Evolutionary conservation across 2,329 filamentous ascomycete species (phyloP).

Genomic region (Alternaria sp.): DNA sequence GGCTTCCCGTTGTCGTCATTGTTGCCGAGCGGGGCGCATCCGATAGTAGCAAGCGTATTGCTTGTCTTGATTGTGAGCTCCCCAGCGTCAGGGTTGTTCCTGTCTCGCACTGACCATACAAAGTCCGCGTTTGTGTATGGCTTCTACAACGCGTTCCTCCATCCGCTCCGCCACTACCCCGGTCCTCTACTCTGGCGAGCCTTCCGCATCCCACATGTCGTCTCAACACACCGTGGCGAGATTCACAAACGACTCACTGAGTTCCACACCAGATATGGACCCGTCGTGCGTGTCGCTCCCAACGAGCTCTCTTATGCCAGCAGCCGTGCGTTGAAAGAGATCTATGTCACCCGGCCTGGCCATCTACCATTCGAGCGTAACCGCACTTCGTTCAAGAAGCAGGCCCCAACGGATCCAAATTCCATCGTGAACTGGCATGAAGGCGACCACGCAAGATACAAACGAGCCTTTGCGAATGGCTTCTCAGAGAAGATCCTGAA

Average conservation of each 20-base stretch:
- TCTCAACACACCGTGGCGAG: slow-evolving; percentile 34
- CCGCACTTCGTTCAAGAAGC: slow-evolving; percentile 35
- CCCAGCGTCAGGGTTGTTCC: not conserved
- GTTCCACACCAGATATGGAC: slow-evolving; percentile 36
- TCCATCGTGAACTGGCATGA: slow-evolving; percentile 35
- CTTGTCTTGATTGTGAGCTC: slow-evolving; percentile 1
- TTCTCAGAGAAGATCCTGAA: slow-evolving; percentile 38
- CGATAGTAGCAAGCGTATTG: not conserved
- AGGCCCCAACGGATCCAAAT: slow-evolving; percentile 29
- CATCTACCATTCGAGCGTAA: slow-evolving; percentile 32
- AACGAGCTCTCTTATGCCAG: slow-evolving; percentile 39
- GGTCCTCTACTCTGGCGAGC: slow-evolving; percentile 37
- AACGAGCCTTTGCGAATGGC: slow-evolving; percentile 33
- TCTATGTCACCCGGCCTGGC: slow-evolving; percentile 34
- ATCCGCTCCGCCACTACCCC: slow-evolving; percentile 36
- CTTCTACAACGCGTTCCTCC: slow-evolving; percentile 34
- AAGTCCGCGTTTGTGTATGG: slow-evolving; percentile 21
- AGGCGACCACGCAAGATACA: slow-evolving; percentile 27
- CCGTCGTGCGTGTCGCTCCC: slow-evolving; percentile 37
- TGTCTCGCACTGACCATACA: not conserved
- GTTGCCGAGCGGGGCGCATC: not conserved
- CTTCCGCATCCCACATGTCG: slow-evolving; percentile 35
- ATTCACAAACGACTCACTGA: slow-evolving; percentile 30
- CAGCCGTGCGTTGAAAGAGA: slow-evolving; percentile 36
- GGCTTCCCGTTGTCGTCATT: not conserved